Base-by-base conservation (phyloP, 805 yeast genomes). In the Ogataea ganodermae region DNA sequence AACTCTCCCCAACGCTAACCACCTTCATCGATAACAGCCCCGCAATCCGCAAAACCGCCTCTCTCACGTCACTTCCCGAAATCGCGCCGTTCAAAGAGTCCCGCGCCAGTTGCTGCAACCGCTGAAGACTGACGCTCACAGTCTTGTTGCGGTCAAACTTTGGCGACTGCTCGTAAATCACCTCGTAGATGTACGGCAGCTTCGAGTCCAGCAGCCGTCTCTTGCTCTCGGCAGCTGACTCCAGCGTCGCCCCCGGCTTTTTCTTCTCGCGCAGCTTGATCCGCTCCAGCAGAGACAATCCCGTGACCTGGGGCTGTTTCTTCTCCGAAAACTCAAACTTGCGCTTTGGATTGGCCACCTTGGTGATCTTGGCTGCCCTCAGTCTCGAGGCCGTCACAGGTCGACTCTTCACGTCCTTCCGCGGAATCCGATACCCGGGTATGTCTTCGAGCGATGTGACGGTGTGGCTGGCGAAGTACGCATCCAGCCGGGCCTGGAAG, bases 261-360 rank as follows among this genome's bases (percentile, higher is more conserved):
- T 48, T 53, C 17, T 57, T 54, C 46, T 75, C 77, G 52, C 69
- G 73, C 35, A 57, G 46, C 44, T 61, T 64, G 40, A 74, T 71
- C 37, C 79, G 59, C 35, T 75, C 74, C 10, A 74, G 49, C 5
- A 75, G 53, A 1, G 72, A 59, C 28, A 8, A 66, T 48, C 46
- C 36, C 8, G 56, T 57, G 6, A 20, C 26, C 9, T 40, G 42
- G 7, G 40, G 27, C 1, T 8, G 13, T 17, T 58, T 49, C 38
- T 58, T 60, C 31, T 64, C 69, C 36, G 63, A 63, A 49, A 71
- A 75, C 33, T 57, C 59, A 57, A 70, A 75, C 40, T 67, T 70
- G 1, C 67, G 55, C 10, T 68, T 49, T 26, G 65, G 65, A 50
- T 75, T 76, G 44, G 62, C 61, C 17, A 55, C 44, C 23, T 56